Conservation (phyloP, 768 basidiomycete species). For the Macrolepiota albuminosa region DNA sequence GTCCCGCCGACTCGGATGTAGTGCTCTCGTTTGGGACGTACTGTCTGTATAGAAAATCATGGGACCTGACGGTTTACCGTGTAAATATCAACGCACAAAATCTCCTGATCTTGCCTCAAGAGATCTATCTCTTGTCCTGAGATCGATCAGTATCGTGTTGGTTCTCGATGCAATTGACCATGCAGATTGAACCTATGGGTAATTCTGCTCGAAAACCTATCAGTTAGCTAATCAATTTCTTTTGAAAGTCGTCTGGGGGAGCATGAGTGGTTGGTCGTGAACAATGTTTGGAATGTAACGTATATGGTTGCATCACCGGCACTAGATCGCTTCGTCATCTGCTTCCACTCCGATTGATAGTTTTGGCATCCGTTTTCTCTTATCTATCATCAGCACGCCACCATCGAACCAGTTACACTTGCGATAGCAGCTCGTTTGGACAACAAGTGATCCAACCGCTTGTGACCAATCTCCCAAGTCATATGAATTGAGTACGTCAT, state of each 20-base stretch:
- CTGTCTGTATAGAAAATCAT: neutral
- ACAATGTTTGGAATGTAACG: neutral
- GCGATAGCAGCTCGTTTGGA: slow-evolving; percentile 1
- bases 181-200: neutral
- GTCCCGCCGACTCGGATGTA: neutral
- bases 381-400: slow-evolving; percentile 10
- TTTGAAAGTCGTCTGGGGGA: neutral
- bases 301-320: neutral
- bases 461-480: slow-evolving; percentile 1
- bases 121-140: neutral
- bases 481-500: slow-evolving; percentile 5
- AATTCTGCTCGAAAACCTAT: neutral
- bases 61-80: neutral
- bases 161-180: neutral
- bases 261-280: too few species aligned
- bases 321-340: neutral
- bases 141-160: neutral
- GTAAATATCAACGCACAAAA: neutral
- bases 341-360: neutral
- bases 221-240: neutral
- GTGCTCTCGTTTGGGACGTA: neutral
- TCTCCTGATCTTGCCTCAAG: neutral
- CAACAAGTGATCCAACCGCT: slow-evolving; percentile 1
- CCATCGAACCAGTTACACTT: slow-evolving; percentile 2
- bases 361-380: slow-evolving; percentile 2